These are phyloP conservation scores for Fonsecaea monophora DNA, from an alignment of 2,329 filamentous ascomycete genomes.

Conservation along the genomic window DNA sequence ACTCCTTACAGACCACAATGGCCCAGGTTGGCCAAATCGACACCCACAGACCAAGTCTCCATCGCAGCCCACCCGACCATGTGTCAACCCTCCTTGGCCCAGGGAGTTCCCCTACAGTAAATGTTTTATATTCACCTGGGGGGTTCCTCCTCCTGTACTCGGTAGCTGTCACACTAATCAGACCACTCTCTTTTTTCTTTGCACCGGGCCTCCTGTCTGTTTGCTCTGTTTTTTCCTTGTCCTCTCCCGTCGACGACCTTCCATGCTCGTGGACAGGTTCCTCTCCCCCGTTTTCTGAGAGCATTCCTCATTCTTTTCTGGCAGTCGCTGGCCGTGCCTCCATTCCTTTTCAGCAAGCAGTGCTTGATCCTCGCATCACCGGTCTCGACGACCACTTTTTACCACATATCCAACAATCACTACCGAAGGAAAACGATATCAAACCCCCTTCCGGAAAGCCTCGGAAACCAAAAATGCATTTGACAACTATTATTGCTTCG, in stretches of 20 bases:
- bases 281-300: conserved; percentile 19
- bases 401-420: conserved; percentile 15
- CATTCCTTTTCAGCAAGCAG: conserved; percentile 32
- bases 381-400: conserved; percentile 34
- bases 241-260: not conserved
- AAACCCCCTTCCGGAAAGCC: not conserved
- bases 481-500: conserved; percentile 27
- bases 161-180: conserved; percentile 19
- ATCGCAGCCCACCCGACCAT: conserved; percentile 14
- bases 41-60: conserved; percentile 16
- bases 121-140: conserved; percentile 31
- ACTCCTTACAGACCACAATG: not conserved
- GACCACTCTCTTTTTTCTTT: conserved; percentile 29
- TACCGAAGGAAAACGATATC: conserved; percentile 11
- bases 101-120: conserved; percentile 26
- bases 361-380: conserved; percentile 31
- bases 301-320: conserved; percentile 31
- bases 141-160: conserved; percentile 10
- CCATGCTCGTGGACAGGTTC: conserved; percentile 30
- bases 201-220: conserved; percentile 25
- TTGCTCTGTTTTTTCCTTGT: conserved; percentile 11
- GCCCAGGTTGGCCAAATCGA: conserved; percentile 21
- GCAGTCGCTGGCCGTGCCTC: conserved; percentile 36
- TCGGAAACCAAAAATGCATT: conserved; percentile 26
- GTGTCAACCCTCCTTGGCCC: conserved; percentile 23